A percentile compares a stretch with the other conserved stretches of the same genome.
These are phyloP conservation scores for Amauroascus verrucosus DNA, from an alignment of 2,329 filamentous ascomycete genomes.

Conservation along the genomic window DNA sequence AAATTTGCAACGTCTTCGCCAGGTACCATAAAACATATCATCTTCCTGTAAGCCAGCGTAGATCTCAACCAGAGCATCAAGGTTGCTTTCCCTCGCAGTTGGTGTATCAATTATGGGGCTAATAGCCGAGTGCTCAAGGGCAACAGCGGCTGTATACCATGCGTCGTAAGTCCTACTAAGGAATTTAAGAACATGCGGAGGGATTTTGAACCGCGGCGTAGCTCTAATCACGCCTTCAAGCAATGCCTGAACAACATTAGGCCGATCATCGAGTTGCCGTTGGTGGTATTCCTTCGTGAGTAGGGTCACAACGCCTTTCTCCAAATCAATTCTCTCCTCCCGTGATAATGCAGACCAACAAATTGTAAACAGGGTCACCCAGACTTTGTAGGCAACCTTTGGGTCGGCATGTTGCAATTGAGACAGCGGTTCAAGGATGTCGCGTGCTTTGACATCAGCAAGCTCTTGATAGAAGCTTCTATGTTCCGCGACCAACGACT, in stretches of 20 bases:
- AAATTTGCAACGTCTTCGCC: slow-evolving; percentile 89
- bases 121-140: slow-evolving; percentile 81
- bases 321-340: slow-evolving; percentile 81
- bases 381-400: slow-evolving; percentile 74
- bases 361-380: slow-evolving; percentile 82
- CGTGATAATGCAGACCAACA: slow-evolving; percentile 82
- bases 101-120: slow-evolving; percentile 74
- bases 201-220: slow-evolving; percentile 79
- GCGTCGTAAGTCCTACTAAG: slow-evolving; percentile 87
- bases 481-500: slow-evolving; percentile 66
- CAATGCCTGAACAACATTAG: slow-evolving; percentile 89
- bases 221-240: slow-evolving; percentile 78
- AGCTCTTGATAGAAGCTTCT: slow-evolving; percentile 75
- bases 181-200: slow-evolving; percentile 92
- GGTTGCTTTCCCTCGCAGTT: slow-evolving; percentile 79
- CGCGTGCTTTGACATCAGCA: slow-evolving; percentile 74
- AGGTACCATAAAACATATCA: slow-evolving; percentile 94
- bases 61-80: slow-evolving; percentile 89
- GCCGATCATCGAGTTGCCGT: slow-evolving; percentile 84
- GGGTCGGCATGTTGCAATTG: slow-evolving; percentile 87
- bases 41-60: slow-evolving; percentile 88
- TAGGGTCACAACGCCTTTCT: slow-evolving; percentile 80
- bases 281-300: slow-evolving; percentile 94
- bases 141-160: slow-evolving; percentile 90
- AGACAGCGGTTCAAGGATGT: slow-evolving; percentile 77